These are phyloP conservation scores for Zizania palustris DNA, from an alignment of 202 grass and related monocot genomes.

Conservation along the genomic window DNA sequence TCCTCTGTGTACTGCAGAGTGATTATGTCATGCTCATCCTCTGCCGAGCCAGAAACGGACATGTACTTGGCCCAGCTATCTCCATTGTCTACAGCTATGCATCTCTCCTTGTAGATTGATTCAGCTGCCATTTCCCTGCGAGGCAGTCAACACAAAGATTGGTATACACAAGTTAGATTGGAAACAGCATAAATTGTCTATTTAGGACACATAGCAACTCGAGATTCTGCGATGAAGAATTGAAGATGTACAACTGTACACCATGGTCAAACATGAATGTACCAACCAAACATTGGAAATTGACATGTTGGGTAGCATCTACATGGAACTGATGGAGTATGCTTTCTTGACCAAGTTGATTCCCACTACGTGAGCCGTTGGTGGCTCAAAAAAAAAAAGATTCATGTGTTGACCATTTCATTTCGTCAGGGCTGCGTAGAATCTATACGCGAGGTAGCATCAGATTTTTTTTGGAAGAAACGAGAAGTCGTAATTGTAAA, in stretches of 20 bases:
- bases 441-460: background rate
- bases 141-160: constrained; percentile 19
- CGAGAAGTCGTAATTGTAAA: background rate
- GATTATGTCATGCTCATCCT: constrained; percentile 93
- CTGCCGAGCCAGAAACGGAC: constrained; percentile 83
- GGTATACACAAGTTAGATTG: constrained; percentile 4
- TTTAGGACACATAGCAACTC: background rate
- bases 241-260: constrained; percentile 30
- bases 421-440: background rate
- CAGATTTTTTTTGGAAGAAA: background rate
- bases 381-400: constrained; percentile 9
- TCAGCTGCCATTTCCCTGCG: constrained; percentile 80
- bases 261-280: constrained; percentile 8
- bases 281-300: constrained; percentile 26
- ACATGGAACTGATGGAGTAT: background rate
- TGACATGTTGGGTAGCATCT: background rate
- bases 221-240: constrained; percentile 11
- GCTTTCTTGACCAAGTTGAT: constrained; percentile 19
- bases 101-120: constrained; percentile 92
- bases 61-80: constrained; percentile 95
- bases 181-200: background rate
- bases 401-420: constrained; percentile 30
- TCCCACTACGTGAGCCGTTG: constrained; percentile 1
- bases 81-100: constrained; percentile 64
- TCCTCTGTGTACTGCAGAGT: constrained; percentile 96